phyloP scores from a whole-genome alignment of 31 red algal genomes.

The Asparagopsis taxiformis region DNA sequence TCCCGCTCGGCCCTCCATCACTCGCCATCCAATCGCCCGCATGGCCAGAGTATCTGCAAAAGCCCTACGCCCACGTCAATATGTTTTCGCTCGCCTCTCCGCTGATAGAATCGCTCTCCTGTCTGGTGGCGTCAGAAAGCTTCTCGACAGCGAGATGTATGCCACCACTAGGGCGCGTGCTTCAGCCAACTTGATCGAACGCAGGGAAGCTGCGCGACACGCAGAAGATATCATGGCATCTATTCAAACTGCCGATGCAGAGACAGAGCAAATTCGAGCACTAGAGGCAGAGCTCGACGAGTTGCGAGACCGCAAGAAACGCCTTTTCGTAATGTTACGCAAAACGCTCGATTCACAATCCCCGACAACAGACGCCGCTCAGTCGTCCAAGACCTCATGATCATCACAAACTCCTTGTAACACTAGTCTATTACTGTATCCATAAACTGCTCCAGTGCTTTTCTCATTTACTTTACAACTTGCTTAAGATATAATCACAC shows the following conservation, averaged over 20 bases:
- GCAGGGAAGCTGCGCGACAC: constrained; percentile 32
- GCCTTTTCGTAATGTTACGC: constrained; percentile 23
- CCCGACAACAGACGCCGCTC: neutral
- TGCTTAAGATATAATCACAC: too few relatives aligned
- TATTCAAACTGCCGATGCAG: constrained; percentile 13
- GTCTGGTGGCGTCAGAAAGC: constrained; percentile 14
- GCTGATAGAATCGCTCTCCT: constrained; percentile 11
- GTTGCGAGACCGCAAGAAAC: constrained; percentile 15
- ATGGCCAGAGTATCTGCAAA: constrained; percentile 61
- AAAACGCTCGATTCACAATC: constrained; percentile 26
- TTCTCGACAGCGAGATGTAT: constrained; percentile 15
- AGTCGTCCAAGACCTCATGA: too few relatives aligned
- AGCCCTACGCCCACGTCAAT: constrained; percentile 47
- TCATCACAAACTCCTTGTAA: too few relatives aligned
- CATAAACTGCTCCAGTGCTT: too few relatives aligned
- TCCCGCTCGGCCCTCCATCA: too few relatives aligned
- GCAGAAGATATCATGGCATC: constrained; percentile 50
- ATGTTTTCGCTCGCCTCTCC: constrained; percentile 33
- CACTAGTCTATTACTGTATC: too few relatives aligned
- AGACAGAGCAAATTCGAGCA: constrained; percentile 26
- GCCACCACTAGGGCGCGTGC: constrained; percentile 29
- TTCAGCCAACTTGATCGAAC: constrained; percentile 3
- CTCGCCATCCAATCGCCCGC: neutral
- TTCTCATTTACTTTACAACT: too few relatives aligned
- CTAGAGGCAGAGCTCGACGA: constrained; percentile 44